Conservation (phyloP, 495 filamentous ascomycete genomes). For the Neurospora sp. region DNA sequence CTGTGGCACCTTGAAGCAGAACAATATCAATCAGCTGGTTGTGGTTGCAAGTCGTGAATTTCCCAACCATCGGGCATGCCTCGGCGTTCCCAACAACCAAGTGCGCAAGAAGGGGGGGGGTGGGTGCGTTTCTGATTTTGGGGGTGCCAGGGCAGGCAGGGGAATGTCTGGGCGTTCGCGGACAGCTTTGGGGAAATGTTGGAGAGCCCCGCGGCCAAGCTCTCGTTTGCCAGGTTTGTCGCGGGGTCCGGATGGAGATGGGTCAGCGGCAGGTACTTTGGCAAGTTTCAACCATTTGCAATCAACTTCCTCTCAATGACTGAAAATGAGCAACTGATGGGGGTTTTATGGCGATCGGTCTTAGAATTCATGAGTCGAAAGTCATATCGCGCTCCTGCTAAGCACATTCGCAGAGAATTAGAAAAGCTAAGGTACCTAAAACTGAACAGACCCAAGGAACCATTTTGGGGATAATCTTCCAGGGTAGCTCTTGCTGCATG, state of each 20-base stretch:
- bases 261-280: background rate
- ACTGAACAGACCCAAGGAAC: background rate
- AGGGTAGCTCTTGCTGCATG: background rate
- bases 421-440: background rate
- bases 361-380: background rate
- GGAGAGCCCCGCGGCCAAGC: slow-evolving; percentile 1
- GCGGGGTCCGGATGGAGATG: background rate
- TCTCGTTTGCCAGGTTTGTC: background rate
- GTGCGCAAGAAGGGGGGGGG: background rate
- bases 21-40: background rate
- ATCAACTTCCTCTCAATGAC: background rate
- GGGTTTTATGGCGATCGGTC: background rate
- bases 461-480: background rate
- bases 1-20: background rate
- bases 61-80: background rate
- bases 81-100: background rate
- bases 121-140: background rate
- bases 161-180: slow-evolving; percentile 1
- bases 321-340: background rate
- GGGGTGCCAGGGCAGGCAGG: background rate
- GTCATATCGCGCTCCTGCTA: background rate
- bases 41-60: background rate
- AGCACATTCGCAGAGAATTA: background rate
- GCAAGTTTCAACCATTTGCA: background rate
- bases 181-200: slow-evolving; percentile 12